Evolutionary conservation across 345 rosid species (phyloP).

Genomic region (Dimocarpus longan): DNA sequence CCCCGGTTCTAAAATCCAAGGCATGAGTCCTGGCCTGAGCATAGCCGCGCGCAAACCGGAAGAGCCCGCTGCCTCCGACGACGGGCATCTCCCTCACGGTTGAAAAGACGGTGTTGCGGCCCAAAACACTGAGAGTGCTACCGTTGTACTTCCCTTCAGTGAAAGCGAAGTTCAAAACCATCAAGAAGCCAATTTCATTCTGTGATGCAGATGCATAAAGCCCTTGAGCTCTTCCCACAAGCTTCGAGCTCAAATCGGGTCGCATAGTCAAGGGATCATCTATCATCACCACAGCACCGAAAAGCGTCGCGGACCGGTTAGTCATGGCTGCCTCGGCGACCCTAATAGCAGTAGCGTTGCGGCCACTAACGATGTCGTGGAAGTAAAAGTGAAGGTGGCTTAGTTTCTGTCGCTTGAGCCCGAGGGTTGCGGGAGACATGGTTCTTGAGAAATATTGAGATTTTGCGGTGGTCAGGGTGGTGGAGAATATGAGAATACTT

Average conservation of each 20-base stretch:
- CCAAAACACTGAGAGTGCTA: conserved; percentile 50
- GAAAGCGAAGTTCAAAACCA: conserved; percentile 59
- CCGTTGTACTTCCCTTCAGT: conserved; percentile 63
- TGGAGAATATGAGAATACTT: neutral
- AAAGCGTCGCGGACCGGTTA: conserved; percentile 30
- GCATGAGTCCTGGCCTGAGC: conserved; percentile 46
- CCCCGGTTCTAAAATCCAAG: conserved; percentile 21
- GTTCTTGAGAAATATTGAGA: conserved; percentile 31
- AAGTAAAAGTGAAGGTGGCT: conserved; percentile 62
- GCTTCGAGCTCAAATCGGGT: conserved; percentile 43
- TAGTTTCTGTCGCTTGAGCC: conserved; percentile 39
- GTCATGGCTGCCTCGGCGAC: conserved; percentile 38
- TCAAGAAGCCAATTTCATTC: conserved; percentile 34
- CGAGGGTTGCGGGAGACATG: conserved; percentile 22
- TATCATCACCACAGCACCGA: conserved; percentile 49
- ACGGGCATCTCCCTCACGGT: conserved; percentile 59
- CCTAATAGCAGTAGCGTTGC: conserved; percentile 42
- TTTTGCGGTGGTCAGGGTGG: conserved; percentile 3
- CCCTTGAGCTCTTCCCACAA: conserved; percentile 63
- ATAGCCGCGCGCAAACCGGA: conserved; percentile 62
- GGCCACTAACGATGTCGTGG: conserved; percentile 53
- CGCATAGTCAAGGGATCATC: conserved; percentile 55
- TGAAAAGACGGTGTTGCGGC: conserved; percentile 41
- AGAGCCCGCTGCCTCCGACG: conserved; percentile 60
- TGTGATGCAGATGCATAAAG: conserved; percentile 45